Percentiles rank a stretch among this genome's conserved stretches.
phyloP scores from a whole-genome alignment of 177 flowering plant genomes.

The Vitis hybrid region DNA sequence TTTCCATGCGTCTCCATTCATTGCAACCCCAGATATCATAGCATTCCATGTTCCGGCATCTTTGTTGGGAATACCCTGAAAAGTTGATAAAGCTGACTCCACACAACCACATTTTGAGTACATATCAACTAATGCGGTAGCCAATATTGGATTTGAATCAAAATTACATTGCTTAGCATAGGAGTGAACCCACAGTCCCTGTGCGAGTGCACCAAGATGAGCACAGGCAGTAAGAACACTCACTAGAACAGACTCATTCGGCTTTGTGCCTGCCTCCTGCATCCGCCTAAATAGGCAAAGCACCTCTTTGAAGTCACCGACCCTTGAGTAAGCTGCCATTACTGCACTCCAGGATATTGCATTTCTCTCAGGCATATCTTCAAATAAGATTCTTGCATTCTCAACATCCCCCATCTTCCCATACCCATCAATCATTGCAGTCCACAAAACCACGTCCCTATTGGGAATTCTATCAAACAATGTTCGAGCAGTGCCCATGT shows the following conservation, averaged over 20 bases:
- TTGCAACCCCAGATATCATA: constrained; percentile 59
- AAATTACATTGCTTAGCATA: constrained; percentile 36
- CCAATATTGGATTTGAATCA: constrained; percentile 44
- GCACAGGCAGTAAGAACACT: constrained; percentile 67
- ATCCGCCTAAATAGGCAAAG: constrained; percentile 43
- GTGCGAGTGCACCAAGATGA: constrained; percentile 62
- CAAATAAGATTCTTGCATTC: constrained; percentile 49
- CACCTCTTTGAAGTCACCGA: constrained; percentile 52
- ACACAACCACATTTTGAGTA: constrained; percentile 65
- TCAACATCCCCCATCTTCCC: constrained; percentile 51
- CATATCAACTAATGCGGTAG: constrained; percentile 70
- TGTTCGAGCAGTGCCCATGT: constrained; percentile 42
- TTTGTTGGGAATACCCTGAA: constrained; percentile 44
- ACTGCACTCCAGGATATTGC: constrained; percentile 68
- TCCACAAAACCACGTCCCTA: constrained; percentile 71
- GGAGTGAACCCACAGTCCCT: constrained; percentile 66
- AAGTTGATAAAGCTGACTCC: constrained; percentile 50
- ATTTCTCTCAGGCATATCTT: constrained; percentile 66
- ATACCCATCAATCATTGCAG: constrained; percentile 67
- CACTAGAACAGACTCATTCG: constrained; percentile 63
- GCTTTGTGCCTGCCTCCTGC: constrained; percentile 45
- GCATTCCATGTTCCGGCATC: constrained; percentile 74
- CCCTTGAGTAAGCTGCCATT: constrained; percentile 61
- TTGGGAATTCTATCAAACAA: constrained; percentile 46
- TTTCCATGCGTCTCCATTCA: constrained; percentile 47